Base-by-base conservation (phyloP, 352 stramenopile genomes). In the Elongisporangium anandrum region DNA sequence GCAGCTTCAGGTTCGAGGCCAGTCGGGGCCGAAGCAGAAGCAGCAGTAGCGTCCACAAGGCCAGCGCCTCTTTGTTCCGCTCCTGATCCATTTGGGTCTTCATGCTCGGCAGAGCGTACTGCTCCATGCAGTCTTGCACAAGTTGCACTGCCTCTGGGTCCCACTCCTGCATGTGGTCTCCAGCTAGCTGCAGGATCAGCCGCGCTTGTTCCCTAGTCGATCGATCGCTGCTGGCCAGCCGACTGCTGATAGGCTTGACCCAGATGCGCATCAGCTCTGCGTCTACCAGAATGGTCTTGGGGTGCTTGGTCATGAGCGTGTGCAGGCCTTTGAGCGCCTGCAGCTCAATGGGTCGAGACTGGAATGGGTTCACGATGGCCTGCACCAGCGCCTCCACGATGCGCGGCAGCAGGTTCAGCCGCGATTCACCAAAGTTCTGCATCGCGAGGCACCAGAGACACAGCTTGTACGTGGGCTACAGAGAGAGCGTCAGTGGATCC, bases 301-400 rank as follows among this genome's bases (percentile, higher is more conserved):
- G 71, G 57, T 74, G 79, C 59, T 87, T 87, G n/a, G 77, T 52
- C 34, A 85, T 22, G 38, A 89, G 52, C 56, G 77, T 49, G 22
- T 82, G 77, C 23, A 91, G 59, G 4, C 77, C 81, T 39, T 81
- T 79, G n/a, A 91, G 52, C 16, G 79, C 79, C 61, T 91, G 67
- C 50, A 89, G 60, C 57, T 83, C 79, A 53, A 89, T 89, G 38
- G 66, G 56, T 19, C 81, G 77, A 0, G 81, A 87, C 65, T 87
- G 77, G 59, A 91, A 89, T 10, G 81, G 77, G 49, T 89, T 91
- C 26, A 88, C 69, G 21, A 89, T 80, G 8, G 81, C 81, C 45
- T 88, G 81, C 9, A 91, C 68, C 56, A 89, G 57, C 10, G 66
- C 73, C 61, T 89, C 81, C n/a, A 89, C 63, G 8, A 75, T 85